A percentile compares a stretch with the other conserved stretches of the same genome.
Conservation (phyloP, 306 rosid genomes). For the Ormosia semicastrata region DNA sequence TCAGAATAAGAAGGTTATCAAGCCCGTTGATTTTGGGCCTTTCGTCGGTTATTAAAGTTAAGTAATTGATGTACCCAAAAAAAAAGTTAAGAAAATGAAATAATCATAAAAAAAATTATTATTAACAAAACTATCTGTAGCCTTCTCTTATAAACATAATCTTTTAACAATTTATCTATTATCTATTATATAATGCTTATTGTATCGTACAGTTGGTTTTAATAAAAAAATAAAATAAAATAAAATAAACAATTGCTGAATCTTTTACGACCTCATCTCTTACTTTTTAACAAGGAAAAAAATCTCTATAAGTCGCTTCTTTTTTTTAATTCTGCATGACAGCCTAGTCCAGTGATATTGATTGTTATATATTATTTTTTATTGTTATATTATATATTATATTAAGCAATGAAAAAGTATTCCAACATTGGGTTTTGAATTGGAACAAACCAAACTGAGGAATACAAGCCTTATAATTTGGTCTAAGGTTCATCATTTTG, state of each 20-base stretch:
- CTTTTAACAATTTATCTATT: too few relatives aligned
- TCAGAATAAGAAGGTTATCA: background rate
- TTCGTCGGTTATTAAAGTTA: background rate
- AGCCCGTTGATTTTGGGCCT: background rate
- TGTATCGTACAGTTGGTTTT: background rate
- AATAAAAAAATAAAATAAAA: too few relatives aligned
- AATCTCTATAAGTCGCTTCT: too few relatives aligned
- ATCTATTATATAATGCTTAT: background rate
- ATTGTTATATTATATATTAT: background rate
- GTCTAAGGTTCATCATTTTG: background rate
- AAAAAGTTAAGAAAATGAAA: background rate
- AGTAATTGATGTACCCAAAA: too few relatives aligned
- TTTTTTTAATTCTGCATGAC: background rate
- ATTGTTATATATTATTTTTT: background rate
- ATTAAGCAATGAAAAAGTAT: constrained; percentile 6
- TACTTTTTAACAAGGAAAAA: background rate
- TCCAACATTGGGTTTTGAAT: constrained; percentile 7
- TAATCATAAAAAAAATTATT: background rate
- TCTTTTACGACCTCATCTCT: too few relatives aligned
- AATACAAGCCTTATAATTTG: background rate
- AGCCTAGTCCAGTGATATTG: constrained; percentile 29
- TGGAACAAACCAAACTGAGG: constrained; percentile 1
- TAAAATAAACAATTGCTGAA: too few relatives aligned
- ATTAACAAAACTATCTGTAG: background rate
- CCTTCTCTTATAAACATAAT: background rate